Evolutionary conservation across 2,329 filamentous ascomycete species (phyloP), one percentile per base, ranked within the genome.

Genomic region (Fusarium subtropicale): DNA sequence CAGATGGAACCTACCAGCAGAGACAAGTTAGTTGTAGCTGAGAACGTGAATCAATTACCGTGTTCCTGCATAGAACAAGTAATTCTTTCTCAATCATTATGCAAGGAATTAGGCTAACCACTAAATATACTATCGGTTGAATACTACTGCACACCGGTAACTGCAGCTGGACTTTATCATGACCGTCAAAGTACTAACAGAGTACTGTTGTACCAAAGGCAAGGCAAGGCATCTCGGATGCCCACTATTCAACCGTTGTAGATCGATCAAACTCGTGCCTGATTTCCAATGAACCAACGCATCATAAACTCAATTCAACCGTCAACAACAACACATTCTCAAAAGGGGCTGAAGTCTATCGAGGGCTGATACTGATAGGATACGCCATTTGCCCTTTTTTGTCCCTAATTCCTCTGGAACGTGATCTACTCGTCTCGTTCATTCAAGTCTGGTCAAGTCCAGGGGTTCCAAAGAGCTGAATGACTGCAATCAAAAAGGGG

Each of bases 401-500:
- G 20, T 22, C 24, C 26, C 26, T n/a, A 36, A 22, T 15, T 26
- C 24, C 60, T 31, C n/a, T 64, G 53, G 61, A 64, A 58, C 52
- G 60, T 15, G 22, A 26, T 59, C n/a, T 52, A 64, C 18, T 33
- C 28, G 13, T 54, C 24, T 28, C 26, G 18, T 44, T n/a, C 6
- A 26, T 20, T 42, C 28, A 30, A 22, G 18, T 36, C 34, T 33
- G 33, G 57, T 42, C 28, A 24, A 36, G 34, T 42, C 58, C 60
- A 64, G 60, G 60, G 62, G 62, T 36, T 44, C 18, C 22, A 30
- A 63, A 33, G 45, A 58, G 36, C 38, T 46, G 44, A 56, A 45
- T 13, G 47, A 44, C 26, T 48, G 42, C 47, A 53, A 54, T 60
- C 34, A 44, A 65, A 64, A 66, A 52, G 62, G 62, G 62, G 62